phyloP scores from a whole-genome alignment of 2,329 filamentous ascomycete species.

The Nigrograna mackinnonii region DNA sequence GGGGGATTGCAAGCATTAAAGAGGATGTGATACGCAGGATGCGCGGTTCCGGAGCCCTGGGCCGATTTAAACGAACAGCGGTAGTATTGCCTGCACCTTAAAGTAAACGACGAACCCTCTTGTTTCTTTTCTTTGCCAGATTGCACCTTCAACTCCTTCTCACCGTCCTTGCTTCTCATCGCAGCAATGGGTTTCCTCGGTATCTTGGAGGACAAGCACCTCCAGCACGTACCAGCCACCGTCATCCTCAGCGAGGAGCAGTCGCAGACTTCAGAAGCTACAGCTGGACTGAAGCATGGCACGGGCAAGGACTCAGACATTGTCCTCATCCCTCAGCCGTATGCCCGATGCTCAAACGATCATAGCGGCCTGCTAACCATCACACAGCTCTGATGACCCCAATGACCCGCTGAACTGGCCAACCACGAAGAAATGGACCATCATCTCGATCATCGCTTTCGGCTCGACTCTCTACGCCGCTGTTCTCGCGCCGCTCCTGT shows the following conservation, averaged over 20 bases:
- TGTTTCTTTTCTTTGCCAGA: no score
- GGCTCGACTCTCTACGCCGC: constrained; percentile 38
- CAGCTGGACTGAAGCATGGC: constrained; percentile 32
- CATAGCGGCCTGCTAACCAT: background rate
- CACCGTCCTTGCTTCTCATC: no score
- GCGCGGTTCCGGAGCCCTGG: constrained; percentile 3
- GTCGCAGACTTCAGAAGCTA: constrained; percentile 12
- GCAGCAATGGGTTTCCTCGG: constrained; percentile 35
- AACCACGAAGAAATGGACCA: constrained; percentile 30
- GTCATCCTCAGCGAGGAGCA: constrained; percentile 33
- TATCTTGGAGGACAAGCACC: constrained; percentile 34
- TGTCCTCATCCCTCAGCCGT: constrained; percentile 38
- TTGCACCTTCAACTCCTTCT: no score
- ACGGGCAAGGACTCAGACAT: constrained; percentile 36
- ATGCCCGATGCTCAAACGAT: constrained; percentile 6
- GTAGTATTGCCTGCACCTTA: no score
- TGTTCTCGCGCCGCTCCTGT: constrained; percentile 35
- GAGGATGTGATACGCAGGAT: constrained; percentile 6
- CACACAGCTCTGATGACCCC: constrained; percentile 28
- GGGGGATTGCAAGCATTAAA: constrained; percentile 1
- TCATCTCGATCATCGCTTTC: constrained; percentile 36
- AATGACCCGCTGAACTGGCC: constrained; percentile 43
- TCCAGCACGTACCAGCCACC: constrained; percentile 37
- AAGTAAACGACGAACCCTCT: no score
- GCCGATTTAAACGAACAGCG: no score